A percentile compares a stretch with the other conserved stretches of the same genome.
Evolutionary conservation across 2,329 filamentous ascomycete genomes (phyloP).

Genomic region (Penicillium hesseltinei): DNA sequence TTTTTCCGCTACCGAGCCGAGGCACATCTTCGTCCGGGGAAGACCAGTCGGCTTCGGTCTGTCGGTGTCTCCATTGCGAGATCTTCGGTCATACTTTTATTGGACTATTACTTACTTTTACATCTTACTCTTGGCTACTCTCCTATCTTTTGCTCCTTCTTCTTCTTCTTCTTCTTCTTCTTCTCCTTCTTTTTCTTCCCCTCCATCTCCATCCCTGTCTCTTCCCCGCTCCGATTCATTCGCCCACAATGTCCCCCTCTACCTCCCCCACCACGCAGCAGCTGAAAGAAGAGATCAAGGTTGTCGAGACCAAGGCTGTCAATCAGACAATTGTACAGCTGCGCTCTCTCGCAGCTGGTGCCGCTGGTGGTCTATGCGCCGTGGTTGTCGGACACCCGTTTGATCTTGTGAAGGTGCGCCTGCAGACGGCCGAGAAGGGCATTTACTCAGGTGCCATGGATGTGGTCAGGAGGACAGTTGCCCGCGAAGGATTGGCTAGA

Average conservation of each 20-base stretch:
- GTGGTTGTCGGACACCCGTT: conserved; percentile 96
- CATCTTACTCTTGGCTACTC: conserved; percentile 2
- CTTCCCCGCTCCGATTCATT: background rate
- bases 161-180: background rate
- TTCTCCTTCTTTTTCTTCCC: background rate
- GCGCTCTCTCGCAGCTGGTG: conserved; percentile 82
- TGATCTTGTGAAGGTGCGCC: conserved; percentile 93
- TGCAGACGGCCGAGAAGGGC: conserved; percentile 93
- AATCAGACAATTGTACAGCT: conserved; percentile 60
- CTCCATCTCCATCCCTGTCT: conserved; percentile 4
- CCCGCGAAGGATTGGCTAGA: conserved; percentile 72
- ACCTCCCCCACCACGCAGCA: conserved; percentile 29
- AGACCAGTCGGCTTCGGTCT: conserved; percentile 24
- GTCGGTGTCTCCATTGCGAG: conserved; percentile 11
- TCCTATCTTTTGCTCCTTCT: conserved; percentile 1
- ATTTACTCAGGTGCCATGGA: conserved; percentile 89
- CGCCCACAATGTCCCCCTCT: conserved; percentile 32
- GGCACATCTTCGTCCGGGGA: conserved; percentile 21
- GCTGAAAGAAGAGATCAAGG: conserved; percentile 32
- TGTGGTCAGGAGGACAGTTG: conserved; percentile 84
- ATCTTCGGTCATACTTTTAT: background rate
- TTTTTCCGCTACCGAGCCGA: conserved; percentile 27
- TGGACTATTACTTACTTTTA: background rate
- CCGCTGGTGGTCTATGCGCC: conserved; percentile 89
- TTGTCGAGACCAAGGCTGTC: conserved; percentile 30